A percentile compares a stretch with the other conserved stretches of the same genome.
Conservation (phyloP, 148 eudicot genomes). For the Cornus florida region DNA sequence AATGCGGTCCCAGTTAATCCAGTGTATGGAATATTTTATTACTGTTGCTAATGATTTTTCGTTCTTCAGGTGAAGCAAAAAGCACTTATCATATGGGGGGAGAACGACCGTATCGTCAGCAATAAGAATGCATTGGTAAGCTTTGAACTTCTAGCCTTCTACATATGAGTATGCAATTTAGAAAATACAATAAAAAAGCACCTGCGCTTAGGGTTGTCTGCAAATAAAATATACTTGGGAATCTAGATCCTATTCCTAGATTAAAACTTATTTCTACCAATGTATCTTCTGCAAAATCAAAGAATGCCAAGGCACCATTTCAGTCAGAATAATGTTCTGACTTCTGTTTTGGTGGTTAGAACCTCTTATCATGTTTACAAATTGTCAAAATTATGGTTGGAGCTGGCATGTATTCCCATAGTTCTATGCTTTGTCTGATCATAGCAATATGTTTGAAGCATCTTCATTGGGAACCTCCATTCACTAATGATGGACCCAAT, state of each 20-base stretch:
- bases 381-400: too few relatives aligned
- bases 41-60: neutral
- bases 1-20: too few relatives aligned
- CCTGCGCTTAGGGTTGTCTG: neutral
- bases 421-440: too few relatives aligned
- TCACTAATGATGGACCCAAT: too few relatives aligned
- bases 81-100: slow-evolving; percentile 73
- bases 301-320: neutral
- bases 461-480: neutral
- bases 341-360: too few relatives aligned
- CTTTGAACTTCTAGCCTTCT: neutral
- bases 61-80: slow-evolving; percentile 58
- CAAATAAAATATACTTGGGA: neutral
- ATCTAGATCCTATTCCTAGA: neutral
- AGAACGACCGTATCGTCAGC: slow-evolving; percentile 57
- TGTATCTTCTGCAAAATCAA: neutral
- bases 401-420: too few relatives aligned
- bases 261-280: neutral
- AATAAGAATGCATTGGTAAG: slow-evolving; percentile 59
- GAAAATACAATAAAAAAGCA: neutral
- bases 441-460: too few relatives aligned
- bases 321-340: neutral
- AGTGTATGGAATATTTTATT: neutral
- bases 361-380: too few relatives aligned
- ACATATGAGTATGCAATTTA: neutral